Evolutionary conservation across 805 yeast genomes (phyloP).

Genomic region (Candida odintsovae): DNA sequence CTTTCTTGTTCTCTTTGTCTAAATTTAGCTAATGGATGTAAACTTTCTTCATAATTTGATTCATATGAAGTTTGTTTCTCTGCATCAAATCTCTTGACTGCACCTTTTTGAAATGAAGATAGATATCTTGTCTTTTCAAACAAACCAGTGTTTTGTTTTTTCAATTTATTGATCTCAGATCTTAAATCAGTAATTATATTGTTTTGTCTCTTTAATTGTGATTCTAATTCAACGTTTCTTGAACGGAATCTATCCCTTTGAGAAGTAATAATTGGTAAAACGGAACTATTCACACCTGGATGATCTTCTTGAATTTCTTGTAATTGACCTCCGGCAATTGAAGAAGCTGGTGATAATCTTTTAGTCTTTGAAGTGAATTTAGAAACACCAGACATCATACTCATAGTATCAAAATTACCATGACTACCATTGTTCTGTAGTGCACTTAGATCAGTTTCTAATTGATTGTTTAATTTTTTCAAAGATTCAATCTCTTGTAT

Average conservation of each 20-base stretch:
- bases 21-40: constrained; percentile 82
- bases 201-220: constrained; percentile 60
- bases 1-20: constrained; percentile 73
- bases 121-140: constrained; percentile 73
- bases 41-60: constrained; percentile 62
- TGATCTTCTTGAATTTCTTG: constrained; percentile 23
- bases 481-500: constrained; percentile 36
- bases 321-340: constrained; percentile 39
- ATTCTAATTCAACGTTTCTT: constrained; percentile 79
- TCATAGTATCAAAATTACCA: constrained; percentile 44
- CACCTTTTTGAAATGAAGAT: constrained; percentile 38
- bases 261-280: constrained; percentile 83
- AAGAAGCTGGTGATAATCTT: constrained; percentile 45
- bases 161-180: constrained; percentile 56
- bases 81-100: constrained; percentile 13
- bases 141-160: constrained; percentile 69
- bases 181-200: constrained; percentile 52
- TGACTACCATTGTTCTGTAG: constrained; percentile 32
- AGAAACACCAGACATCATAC: constrained; percentile 55
- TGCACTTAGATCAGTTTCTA: constrained; percentile 70
- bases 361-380: constrained; percentile 27
- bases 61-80: constrained; percentile 36
- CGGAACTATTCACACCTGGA: constrained; percentile 22
- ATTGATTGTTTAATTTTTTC: constrained; percentile 44
- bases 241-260: constrained; percentile 91